A percentile compares a stretch with the other conserved stretches of the same genome.
These are phyloP conservation scores for Fusarium irregulare DNA, from an alignment of 2,329 filamentous ascomycete species.

Conservation along the genomic window DNA sequence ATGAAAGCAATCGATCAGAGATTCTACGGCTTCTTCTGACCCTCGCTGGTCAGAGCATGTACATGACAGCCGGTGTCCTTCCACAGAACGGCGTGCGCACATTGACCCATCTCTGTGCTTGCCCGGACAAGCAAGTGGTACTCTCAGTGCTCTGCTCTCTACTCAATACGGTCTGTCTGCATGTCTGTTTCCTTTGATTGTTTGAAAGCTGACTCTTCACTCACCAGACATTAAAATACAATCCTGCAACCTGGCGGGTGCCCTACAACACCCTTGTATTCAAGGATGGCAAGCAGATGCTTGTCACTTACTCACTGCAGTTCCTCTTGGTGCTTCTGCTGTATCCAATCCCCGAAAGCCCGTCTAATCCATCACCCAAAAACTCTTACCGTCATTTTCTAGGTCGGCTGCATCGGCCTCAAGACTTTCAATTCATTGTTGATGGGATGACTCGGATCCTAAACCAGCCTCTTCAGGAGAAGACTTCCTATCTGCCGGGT, in stretches of 20 bases:
- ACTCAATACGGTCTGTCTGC: slow-evolving; percentile 81
- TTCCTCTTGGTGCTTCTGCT: slow-evolving; percentile 86
- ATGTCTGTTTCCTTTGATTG: background rate
- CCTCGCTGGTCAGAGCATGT: slow-evolving; percentile 91
- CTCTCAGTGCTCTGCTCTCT: slow-evolving; percentile 91
- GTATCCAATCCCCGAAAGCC: slow-evolving; percentile 86
- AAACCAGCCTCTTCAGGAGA: slow-evolving; percentile 91
- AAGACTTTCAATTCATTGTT: slow-evolving; percentile 97
- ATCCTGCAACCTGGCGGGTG: slow-evolving; percentile 91
- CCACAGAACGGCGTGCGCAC: slow-evolving; percentile 85
- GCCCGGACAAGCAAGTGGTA: slow-evolving; percentile 89
- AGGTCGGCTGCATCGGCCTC: slow-evolving; percentile 87
- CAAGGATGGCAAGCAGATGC: slow-evolving; percentile 87
- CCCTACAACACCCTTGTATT: slow-evolving; percentile 94
- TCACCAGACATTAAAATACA: slow-evolving; percentile 89
- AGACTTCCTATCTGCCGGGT: slow-evolving; percentile 87
- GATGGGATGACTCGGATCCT: slow-evolving; percentile 94
- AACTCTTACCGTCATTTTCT: slow-evolving; percentile 96
- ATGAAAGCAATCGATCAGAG: slow-evolving; percentile 92
- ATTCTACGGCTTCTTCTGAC: slow-evolving; percentile 87
- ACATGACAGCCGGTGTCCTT: slow-evolving; percentile 81
- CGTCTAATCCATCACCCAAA: slow-evolving; percentile 74
- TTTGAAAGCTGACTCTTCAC: slow-evolving; percentile 22
- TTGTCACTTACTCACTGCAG: slow-evolving; percentile 93
- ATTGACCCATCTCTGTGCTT: slow-evolving; percentile 89